Base-by-base conservation (phyloP, 805 yeast genomes). In the Kazachstania taianensis region DNA sequence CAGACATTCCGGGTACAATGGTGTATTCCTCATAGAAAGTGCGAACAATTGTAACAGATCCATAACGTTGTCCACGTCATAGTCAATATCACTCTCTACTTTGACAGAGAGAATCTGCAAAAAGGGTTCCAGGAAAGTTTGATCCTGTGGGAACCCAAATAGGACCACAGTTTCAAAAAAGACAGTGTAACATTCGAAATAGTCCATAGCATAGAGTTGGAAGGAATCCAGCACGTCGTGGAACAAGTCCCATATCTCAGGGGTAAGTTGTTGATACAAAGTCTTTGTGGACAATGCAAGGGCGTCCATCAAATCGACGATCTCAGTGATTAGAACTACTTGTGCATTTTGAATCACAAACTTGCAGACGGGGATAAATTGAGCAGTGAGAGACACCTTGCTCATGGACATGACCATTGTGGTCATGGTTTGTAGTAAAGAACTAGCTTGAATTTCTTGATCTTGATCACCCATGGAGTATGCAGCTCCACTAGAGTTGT, bases 341-440 rank as follows among this genome's bases (percentile, higher is more conserved):
- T 79, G 63, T 5, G 75, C 74, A 52, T 78, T 71, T 15, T 62
- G 60, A 17, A 81, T 59, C 3, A 79, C 75, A 55, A 70, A 74
- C 42, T 69, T 67, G 15, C 79, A 69, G 20, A 73, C 72, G 1
- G 84, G 81, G 10, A 66, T 52, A 41, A 80, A 68, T 5, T 70
- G 69, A 24, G 67, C 67, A 39, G 75, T 72, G 36, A 81, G 59
- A 37, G 66, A 65, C 6, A 65, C 75, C 25, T 65, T 63, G 3
- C 76, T 73, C 75, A 80, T 79, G 1, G 84, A 72, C 44, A 77
- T 63, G 6, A 78, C 66, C 65, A 82, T 80, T 0, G 89, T 79
- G 13, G 78, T 70, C 72, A 82, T 72, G 5, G 87, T 81, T 48
- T 75, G 76, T 37, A 81, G 53, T 26, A 79, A 61, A 2, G 85